These are phyloP conservation scores for Alloteropsis semialata DNA, from an alignment of 176 grass and related monocot species.

Conservation along the genomic window DNA sequence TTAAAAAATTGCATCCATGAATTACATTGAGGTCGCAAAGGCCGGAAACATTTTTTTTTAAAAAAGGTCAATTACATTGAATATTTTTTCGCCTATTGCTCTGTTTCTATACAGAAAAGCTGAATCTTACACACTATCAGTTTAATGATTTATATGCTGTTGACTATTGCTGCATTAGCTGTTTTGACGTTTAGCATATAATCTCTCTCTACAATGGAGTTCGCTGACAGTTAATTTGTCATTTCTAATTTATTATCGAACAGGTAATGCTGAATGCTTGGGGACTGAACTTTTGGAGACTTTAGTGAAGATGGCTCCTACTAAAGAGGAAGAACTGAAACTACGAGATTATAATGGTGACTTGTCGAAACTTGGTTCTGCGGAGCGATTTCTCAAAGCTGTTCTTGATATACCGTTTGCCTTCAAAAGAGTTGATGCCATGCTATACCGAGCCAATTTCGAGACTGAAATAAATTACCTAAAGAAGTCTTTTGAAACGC, in stretches of 20 bases:
- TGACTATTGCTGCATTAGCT: not conserved
- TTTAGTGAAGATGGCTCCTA: conserved; percentile 97
- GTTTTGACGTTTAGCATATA: not conserved
- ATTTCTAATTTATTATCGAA: conserved; percentile 20
- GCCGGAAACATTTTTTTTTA: too few species aligned
- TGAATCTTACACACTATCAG: not conserved
- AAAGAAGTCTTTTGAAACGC: conserved; percentile 85
- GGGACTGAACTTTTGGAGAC: conserved; percentile 96
- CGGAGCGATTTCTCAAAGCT: conserved; percentile 83
- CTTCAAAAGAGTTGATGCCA: conserved; percentile 96
- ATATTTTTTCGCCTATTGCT: too few species aligned
- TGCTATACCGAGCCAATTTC: conserved; percentile 97
- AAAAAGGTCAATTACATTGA: too few species aligned
- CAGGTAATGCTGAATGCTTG: conserved; percentile 84
- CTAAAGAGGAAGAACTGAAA: conserved; percentile 95
- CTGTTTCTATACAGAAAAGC: not conserved
- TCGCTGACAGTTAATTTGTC: not conserved
- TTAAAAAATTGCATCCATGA: not conserved
- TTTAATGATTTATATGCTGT: not conserved
- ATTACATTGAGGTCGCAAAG: too few species aligned
- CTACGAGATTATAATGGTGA: conserved; percentile 77
- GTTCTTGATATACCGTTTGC: conserved; percentile 95
- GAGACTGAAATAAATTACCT: conserved; percentile 91
- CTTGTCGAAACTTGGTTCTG: conserved; percentile 74
- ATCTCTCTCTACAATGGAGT: not conserved